A percentile compares a stretch with the other conserved stretches of the same genome.
These are phyloP conservation scores for Botryotinia calthae DNA, from an alignment of 2,329 filamentous ascomycete species.

Conservation along the genomic window DNA sequence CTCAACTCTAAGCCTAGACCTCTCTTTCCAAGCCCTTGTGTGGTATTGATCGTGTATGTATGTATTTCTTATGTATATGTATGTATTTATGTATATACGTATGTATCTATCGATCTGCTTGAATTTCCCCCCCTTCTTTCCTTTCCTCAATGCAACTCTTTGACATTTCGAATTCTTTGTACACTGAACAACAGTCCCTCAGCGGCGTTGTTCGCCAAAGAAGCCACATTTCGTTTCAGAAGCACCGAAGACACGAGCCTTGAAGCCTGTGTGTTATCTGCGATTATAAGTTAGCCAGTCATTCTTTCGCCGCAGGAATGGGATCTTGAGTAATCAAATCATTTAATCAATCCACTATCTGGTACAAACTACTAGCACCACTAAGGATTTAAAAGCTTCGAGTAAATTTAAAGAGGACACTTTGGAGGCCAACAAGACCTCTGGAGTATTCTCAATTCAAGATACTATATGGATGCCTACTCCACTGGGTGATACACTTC, in stretches of 20 bases:
- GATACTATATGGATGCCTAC: conserved; percentile 44
- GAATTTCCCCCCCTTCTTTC: background rate
- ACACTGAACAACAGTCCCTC: background rate
- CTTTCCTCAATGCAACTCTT: background rate
- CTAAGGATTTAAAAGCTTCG: background rate
- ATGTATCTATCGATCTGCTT: too few species aligned
- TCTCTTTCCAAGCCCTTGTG: background rate
- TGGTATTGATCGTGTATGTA: too few species aligned
- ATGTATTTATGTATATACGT: too few species aligned
- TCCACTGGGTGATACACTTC: conserved; percentile 40
- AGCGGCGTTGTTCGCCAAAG: background rate
- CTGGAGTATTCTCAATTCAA: conserved; percentile 26
- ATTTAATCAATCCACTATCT: conserved; percentile 8
- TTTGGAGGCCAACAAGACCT: conserved; percentile 38
- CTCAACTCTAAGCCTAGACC: background rate
- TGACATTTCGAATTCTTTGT: background rate
- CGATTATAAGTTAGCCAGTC: too few species aligned
- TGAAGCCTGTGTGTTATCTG: background rate
- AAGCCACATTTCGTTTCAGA: conserved; percentile 12
- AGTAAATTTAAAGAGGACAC: conserved; percentile 22
- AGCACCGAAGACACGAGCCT: background rate
- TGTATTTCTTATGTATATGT: too few species aligned
- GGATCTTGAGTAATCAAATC: conserved; percentile 9
- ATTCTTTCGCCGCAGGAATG: background rate
- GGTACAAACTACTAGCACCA: background rate